Evolutionary conservation across 768 basidiomycete genomes (phyloP), one percentile per base, ranked within the genome.

Genomic region (Leucosporidium creatinivorum): DNA sequence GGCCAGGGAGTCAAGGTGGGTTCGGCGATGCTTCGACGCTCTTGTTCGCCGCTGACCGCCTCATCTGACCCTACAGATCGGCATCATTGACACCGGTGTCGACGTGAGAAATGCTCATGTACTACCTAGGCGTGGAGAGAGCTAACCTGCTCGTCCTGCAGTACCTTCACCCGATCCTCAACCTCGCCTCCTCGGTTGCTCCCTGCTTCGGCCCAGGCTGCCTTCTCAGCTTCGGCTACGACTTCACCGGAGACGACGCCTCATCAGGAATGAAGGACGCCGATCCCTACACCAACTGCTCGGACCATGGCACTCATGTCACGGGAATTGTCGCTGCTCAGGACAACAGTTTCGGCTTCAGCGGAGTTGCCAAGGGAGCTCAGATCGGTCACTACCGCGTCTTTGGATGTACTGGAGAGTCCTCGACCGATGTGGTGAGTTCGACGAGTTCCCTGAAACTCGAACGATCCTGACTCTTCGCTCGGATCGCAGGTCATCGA

Each of bases 331-430:
- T 87, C 62, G 86, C 84, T 19, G 84, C 85, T 23, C 78, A 84
- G 1, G 82, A 79, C 56, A 88, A 87, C 73, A 74, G 76, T 47
- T 86, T 84, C 80, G 85, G 85, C 77, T 84, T 88, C 73, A 84
- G 83, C 58, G 88, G 88, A 63, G 87, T 87, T 33, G 87, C 88
- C 5, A 86, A 82, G 66, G 81, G 82, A 3, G 84, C 86, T 0
- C 81, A 81, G 9, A 77, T 87, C 55, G 81, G 78, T 60, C 70
- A 66, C 25, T 78, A 78, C 78, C 77, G 85, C 60, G 79, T 88
- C 13, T 87, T 87, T 73, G 84, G 85, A 4, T 89, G 88, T 74
- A 44, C 39, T 17, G 69, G 61, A 4, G 85, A 84, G 0, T 75
- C 66, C 17, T 80, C 82, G 0, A 71, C 75, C 1, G 65, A 80